Evolutionary conservation across 1,284 basidiomycete species (phyloP), one percentile per base, ranked within the genome.

Genomic region (Tilletia indica): DNA sequence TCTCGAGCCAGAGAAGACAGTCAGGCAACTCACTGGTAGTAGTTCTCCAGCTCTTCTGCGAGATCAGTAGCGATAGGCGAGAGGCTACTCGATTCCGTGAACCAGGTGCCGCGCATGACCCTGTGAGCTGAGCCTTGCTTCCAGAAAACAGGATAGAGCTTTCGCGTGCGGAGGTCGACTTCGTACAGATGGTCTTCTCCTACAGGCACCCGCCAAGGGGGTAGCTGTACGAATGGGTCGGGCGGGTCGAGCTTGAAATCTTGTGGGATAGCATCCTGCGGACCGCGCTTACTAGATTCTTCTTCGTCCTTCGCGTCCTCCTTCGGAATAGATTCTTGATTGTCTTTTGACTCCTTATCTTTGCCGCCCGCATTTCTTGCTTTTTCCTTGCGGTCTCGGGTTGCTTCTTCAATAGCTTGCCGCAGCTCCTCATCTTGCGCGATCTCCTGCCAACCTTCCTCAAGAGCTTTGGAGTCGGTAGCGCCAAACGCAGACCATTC

Each of bases 141-240:
- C 88, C 88, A 89, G 78, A 87, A 88, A 34, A 88, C 87, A 0
- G 88, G 87, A 68, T 85, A 84, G 9, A 88, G 80, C 70, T 87
- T 72, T 61, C 73, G 74, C 51, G 71, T 39, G 36, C 73, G 73
- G 47, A 80, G 51, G 68, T 80, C 79, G 19, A 79, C 79, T 68
- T 80, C 79, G 48, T 74, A 80, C 19, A 80, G 72, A 21, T 73
- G 71, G 63, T 80, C 79, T 39, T 69, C 45, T 8, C 71, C 74
- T 1, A 79, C 77, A n/a, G 79, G 74, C 0, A 80, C 73, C 58
- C 73, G 72, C 74, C 77, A 76, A 14, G 71, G 31, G 2, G 71
- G 70, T 2, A 69, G 39, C 5, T 71, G 66, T 2, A 45, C 66
- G n/a, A 74, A 73, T 8, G 79, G 79, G 73, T 79, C 75, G 2